Evolutionary conservation across 164 flowering plant genomes (phyloP), one percentile per base, ranked within the genome.

Genomic region (Vitis cinerea): DNA sequence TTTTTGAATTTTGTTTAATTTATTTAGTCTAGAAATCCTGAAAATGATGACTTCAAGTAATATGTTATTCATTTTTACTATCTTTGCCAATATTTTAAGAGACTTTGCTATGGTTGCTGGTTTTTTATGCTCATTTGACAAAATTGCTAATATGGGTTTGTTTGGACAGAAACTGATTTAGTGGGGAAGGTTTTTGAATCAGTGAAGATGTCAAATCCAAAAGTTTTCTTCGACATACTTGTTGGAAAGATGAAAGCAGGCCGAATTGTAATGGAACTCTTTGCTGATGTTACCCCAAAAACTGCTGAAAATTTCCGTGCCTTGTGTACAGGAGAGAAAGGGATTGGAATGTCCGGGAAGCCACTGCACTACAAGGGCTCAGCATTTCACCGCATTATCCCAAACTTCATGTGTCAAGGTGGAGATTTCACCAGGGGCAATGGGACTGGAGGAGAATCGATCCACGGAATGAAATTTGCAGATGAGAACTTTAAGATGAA

Each of bases 251-350:
- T 53, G 67, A 84, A 82, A 70, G 84, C 82, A 1, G 89, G 90
- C 1, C 75, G 88, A 17, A 62, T 86, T 49, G 85, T 85, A 27
- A 84, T 85, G 89, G 90, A 85, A 65, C 76, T 87, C 3, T 87
- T 80, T 70, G 81, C 85, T 9, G 89, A 83, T 61, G 77, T 50
- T 10, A 78, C 83, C 23, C 93, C 93, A 1, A 88, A 81, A 72
- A 86, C 90, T 48, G 90, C 89, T 27, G 93, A 88, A 37, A 88
- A 88, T 59, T 86, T 87, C 77, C 86, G 90, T 8, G 87, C 88
- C 50, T 90, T 92, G 5, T 92, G 97, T 83, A 90, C 94, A 0
- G 97, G 94, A 2, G 97, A 90, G 84, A 91, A 87, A 51, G 94
- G 97, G 15, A 78, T 88, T 27, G 93, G 93, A 49, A 60, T 3